Evolutionary conservation across 1,284 basidiomycete genomes (phyloP).

Genomic region (Sutorius eximius): DNA sequence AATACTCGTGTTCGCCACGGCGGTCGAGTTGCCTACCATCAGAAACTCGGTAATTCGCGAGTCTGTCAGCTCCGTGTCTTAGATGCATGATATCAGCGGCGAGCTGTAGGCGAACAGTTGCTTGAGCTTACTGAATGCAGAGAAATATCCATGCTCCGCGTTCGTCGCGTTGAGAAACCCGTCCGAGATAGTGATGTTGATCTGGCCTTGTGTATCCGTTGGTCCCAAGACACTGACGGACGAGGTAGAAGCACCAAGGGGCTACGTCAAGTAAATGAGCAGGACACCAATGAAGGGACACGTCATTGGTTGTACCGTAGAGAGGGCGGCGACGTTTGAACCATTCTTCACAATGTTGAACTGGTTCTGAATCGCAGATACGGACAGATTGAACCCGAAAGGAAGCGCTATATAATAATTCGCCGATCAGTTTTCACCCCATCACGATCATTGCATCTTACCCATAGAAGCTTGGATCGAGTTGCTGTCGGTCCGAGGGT

Average conservation of each 20-base stretch:
- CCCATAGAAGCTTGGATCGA: conserved; percentile 60
- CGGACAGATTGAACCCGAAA: conserved; percentile 73
- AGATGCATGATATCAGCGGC: conserved; percentile 2
- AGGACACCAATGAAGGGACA: background rate
- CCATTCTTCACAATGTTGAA: conserved; percentile 62
- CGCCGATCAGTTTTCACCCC: background rate
- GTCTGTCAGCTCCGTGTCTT: conserved; percentile 55
- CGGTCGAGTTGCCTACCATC: conserved; percentile 63
- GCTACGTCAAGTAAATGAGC: conserved; percentile 38
- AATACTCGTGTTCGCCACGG: conserved; percentile 67
- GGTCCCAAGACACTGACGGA: conserved; percentile 50
- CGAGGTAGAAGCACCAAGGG: conserved; percentile 59
- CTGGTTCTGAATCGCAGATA: conserved; percentile 65
- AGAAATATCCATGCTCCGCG: conserved; percentile 51
- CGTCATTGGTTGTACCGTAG: conserved; percentile 45
- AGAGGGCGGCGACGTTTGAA: conserved; percentile 51
- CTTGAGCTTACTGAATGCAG: conserved; percentile 52
- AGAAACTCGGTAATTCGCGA: conserved; percentile 49
- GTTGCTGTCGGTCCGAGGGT: conserved; percentile 57
- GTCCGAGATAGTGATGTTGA: conserved; percentile 64
- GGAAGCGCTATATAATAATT: conserved; percentile 52
- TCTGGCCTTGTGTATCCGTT: conserved; percentile 62
- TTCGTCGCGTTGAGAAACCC: conserved; percentile 55
- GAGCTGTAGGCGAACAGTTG: background rate
- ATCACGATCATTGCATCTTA: conserved; percentile 28